Evolutionary conservation across 129 eudicot species (phyloP).

Genomic region (Mikania micrantha): DNA sequence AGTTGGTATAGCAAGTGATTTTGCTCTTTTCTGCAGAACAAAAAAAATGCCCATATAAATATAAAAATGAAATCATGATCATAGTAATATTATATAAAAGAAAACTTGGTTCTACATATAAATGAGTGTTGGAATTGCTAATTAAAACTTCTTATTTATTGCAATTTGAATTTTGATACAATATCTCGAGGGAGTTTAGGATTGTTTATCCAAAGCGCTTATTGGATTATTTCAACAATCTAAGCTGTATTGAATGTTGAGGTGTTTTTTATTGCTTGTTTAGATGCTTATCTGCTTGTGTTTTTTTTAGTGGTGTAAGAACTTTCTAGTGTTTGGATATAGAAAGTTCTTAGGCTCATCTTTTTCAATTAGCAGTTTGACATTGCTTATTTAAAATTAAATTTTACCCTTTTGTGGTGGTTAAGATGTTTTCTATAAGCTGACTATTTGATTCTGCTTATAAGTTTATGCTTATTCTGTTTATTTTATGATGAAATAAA

Average conservation of each 20-base stretch:
- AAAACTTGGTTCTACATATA: background rate
- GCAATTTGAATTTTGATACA: background rate
- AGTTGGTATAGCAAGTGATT: constrained; percentile 68
- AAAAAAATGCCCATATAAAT: background rate
- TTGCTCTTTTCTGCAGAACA: constrained; percentile 76
- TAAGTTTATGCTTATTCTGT: no score
- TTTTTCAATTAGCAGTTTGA: background rate
- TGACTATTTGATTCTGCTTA: no score
- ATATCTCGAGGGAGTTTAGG: background rate
- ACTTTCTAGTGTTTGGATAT: background rate
- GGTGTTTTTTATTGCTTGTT: no score
- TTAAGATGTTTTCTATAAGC: no score
- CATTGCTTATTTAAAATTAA: no score
- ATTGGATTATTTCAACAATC: background rate
- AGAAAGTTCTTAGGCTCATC: background rate
- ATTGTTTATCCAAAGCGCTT: background rate
- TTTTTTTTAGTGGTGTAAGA: background rate
- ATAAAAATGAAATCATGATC: background rate
- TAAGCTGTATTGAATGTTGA: no score
- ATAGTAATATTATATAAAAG: background rate
- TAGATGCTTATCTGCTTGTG: no score
- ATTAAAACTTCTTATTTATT: background rate
- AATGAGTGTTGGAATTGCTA: background rate
- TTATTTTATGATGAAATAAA: no score
- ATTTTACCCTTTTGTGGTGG: no score